These are phyloP conservation scores for Sinapis alba DNA, from an alignment of 441 rosid genomes.

Conservation along the genomic window DNA sequence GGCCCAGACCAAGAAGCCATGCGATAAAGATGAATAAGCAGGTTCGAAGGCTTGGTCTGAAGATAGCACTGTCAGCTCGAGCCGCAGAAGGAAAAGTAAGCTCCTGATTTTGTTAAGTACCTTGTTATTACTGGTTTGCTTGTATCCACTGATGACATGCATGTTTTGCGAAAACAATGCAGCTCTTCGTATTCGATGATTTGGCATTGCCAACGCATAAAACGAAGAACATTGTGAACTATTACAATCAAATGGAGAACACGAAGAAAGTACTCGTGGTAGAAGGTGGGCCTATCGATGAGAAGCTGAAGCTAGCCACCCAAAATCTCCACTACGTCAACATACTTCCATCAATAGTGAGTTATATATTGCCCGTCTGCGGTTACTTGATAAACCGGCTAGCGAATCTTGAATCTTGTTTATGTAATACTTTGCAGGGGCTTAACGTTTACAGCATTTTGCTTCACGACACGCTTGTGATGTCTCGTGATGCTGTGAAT, in stretches of 20 bases:
- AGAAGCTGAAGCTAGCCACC: constrained; percentile 81
- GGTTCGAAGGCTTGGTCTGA: constrained; percentile 85
- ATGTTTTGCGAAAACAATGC: constrained; percentile 29
- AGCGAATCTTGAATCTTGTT: constrained; percentile 24
- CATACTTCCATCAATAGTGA: constrained; percentile 85
- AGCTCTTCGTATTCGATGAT: constrained; percentile 84
- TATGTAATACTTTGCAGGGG: constrained; percentile 56
- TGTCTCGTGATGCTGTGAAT: constrained; percentile 88
- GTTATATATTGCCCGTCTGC: constrained; percentile 39
- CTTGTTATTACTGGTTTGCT: constrained; percentile 2
- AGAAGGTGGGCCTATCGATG: constrained; percentile 79
- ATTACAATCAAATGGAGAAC: constrained; percentile 67
- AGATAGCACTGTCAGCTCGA: constrained; percentile 87
- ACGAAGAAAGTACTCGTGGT: constrained; percentile 82
- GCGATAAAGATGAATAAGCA: constrained; percentile 86
- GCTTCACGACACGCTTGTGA: constrained; percentile 81
- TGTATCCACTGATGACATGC: constrained; percentile 7
- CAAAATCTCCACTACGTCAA: constrained; percentile 87
- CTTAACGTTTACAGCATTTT: constrained; percentile 89
- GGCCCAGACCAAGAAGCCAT: constrained; percentile 97
- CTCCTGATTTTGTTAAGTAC: not conserved
- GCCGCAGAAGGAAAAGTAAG: constrained; percentile 94
- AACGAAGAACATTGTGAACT: constrained; percentile 81
- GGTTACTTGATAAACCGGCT: not conserved
- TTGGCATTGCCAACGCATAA: constrained; percentile 81